These are phyloP conservation scores for Austroboletus rostrupii DNA, from an alignment of 1,284 basidiomycete genomes.

Conservation along the genomic window DNA sequence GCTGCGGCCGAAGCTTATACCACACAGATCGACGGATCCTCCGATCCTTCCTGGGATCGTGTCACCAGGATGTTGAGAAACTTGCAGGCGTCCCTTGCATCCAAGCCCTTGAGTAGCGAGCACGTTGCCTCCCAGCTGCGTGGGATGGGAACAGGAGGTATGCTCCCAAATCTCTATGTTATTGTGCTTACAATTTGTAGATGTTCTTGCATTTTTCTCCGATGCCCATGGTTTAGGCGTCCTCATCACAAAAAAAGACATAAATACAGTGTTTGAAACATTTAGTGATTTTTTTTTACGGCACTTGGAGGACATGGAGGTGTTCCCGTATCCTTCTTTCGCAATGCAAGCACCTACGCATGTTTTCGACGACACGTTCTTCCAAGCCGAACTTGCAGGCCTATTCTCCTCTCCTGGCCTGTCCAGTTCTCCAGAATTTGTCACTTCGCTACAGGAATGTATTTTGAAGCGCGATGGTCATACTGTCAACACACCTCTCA, in stretches of 20 bases:
- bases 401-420: no score
- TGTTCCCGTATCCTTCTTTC: neutral
- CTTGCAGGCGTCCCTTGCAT: neutral
- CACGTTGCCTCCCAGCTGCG: neutral
- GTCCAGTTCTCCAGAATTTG: no score
- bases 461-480: neutral
- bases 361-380: no score
- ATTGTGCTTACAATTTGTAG: neutral
- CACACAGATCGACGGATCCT: neutral
- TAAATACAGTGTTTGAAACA: no score
- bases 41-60: neutral
- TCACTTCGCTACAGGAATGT: neutral
- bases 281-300: no score
- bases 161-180: neutral
- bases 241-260: neutral
- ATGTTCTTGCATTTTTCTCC: neutral
- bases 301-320: no score
- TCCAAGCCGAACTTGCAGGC: no score
- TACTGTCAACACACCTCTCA: no score
- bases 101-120: neutral
- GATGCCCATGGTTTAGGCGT: neutral
- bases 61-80: constrained; percentile 2
- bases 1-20: constrained; percentile 3
- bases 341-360: no score
- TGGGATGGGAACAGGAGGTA: neutral